Evolutionary conservation across 768 basidiomycete genomes (phyloP).

Genomic region (Termitomyces sp.): DNA sequence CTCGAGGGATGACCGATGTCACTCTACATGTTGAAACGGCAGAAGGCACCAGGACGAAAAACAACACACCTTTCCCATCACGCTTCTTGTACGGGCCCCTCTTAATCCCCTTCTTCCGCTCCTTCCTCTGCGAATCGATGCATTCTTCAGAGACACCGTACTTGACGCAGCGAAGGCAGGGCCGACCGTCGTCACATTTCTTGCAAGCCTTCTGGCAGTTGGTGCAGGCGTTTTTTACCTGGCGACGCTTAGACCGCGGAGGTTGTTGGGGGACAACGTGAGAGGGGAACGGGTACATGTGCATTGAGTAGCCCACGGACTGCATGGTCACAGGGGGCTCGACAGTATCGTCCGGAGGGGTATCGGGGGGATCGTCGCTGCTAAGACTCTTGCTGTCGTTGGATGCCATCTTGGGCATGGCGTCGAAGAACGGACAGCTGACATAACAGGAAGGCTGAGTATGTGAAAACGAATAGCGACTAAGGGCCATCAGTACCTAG

Average conservation of each 20-base stretch:
- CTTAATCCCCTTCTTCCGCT: constrained; percentile 86
- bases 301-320: constrained; percentile 53
- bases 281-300: constrained; percentile 67
- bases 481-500: constrained; percentile 2
- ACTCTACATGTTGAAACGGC: constrained; percentile 19
- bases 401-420: constrained; percentile 23
- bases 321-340: constrained; percentile 36
- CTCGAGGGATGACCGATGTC: constrained; percentile 37
- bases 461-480: constrained; percentile 13
- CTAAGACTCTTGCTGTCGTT: constrained; percentile 27
- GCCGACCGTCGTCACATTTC: constrained; percentile 88
- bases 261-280: constrained; percentile 41
- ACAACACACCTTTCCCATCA: constrained; percentile 78
- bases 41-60: constrained; percentile 15
- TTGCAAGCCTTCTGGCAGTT: constrained; percentile 91
- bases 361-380: constrained; percentile 31
- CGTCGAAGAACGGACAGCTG: constrained; percentile 15
- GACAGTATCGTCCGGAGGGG: constrained; percentile 27
- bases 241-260: constrained; percentile 72
- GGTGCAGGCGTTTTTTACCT: constrained; percentile 90
- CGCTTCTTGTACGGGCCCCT: constrained; percentile 93
- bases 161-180: constrained; percentile 90
- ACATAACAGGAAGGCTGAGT: constrained; percentile 18
- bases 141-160: constrained; percentile 87
- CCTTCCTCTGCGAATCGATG: constrained; percentile 87